phyloP scores from a whole-genome alignment of 768 basidiomycete genomes.

The Mycena venus region DNA sequence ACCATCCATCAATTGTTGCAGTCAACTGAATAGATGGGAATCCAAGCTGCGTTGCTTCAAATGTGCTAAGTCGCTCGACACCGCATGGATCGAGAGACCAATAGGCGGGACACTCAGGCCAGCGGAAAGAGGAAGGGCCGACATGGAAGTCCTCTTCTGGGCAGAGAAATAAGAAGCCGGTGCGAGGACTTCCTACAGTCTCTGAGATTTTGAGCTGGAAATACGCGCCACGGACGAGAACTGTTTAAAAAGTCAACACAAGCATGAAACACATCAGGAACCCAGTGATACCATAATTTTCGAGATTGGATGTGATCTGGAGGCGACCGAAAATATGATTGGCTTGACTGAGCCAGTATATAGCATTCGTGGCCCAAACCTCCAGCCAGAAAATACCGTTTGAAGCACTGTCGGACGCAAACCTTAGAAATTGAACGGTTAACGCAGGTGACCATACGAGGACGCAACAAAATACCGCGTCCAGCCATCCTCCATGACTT shows the following conservation, averaged over 20 bases:
- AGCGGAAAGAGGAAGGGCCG: neutral
- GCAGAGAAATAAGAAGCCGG: conserved; percentile 1
- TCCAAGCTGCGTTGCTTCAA: neutral
- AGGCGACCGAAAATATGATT: conserved; percentile 2
- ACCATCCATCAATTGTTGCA: neutral
- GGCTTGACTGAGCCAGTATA: conserved; percentile 10
- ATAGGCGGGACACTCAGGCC: neutral
- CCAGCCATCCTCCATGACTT: too few relatives aligned
- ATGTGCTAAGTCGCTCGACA: neutral
- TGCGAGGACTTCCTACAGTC: neutral
- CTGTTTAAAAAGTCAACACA: neutral
- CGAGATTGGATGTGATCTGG: neutral
- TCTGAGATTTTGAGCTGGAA: neutral
- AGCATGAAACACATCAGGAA: neutral
- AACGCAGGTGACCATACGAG: neutral
- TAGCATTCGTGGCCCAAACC: too few relatives aligned
- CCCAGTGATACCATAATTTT: neutral
- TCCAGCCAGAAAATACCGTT: neutral
- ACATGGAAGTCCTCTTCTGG: neutral
- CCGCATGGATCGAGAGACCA: conserved; percentile 8
- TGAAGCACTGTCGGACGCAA: neutral
- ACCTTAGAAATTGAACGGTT: neutral
- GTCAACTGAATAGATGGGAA: neutral
- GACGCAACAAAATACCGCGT: neutral
- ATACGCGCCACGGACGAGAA: neutral